Conservation (phyloP, 1,284 basidiomycete genomes). For the Melampsora larici-populina region DNA sequence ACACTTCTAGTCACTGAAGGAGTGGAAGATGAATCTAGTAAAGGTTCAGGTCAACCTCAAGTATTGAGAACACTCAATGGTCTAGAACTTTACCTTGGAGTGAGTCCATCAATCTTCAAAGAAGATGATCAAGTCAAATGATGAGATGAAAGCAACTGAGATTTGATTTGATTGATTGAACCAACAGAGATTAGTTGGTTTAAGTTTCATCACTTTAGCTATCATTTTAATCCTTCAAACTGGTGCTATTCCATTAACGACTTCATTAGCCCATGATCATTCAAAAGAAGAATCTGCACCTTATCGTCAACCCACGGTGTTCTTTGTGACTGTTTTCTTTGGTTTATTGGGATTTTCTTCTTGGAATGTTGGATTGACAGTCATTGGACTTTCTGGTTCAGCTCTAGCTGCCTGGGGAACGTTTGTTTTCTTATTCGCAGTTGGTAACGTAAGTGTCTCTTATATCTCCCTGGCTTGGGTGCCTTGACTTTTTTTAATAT, state of each 20-base stretch:
- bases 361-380: slow-evolving; percentile 19
- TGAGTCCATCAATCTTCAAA: no score
- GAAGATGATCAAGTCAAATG: neutral
- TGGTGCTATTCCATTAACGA: slow-evolving; percentile 15
- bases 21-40: neutral
- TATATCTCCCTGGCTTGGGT: no score
- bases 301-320: slow-evolving; percentile 30
- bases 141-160: neutral
- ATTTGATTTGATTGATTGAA: neutral
- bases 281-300: neutral
- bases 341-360: slow-evolving; percentile 12
- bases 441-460: neutral
- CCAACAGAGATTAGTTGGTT: slow-evolving; percentile 12
- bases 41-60: neutral
- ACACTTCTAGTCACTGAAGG: slow-evolving; percentile 1
- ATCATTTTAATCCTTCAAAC: slow-evolving; percentile 23
- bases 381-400: neutral
- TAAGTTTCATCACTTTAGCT: slow-evolving; percentile 19
- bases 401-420: neutral
- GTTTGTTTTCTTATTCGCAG: slow-evolving; percentile 21
- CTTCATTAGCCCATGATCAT: slow-evolving; percentile 7
- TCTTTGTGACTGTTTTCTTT: slow-evolving; percentile 23
- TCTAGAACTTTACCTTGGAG: slow-evolving; percentile 21
- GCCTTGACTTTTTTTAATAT: no score
- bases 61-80: slow-evolving; percentile 13